Conservation (phyloP, 2,329 filamentous ascomycete genomes). For the Botryotinia globosa region DNA sequence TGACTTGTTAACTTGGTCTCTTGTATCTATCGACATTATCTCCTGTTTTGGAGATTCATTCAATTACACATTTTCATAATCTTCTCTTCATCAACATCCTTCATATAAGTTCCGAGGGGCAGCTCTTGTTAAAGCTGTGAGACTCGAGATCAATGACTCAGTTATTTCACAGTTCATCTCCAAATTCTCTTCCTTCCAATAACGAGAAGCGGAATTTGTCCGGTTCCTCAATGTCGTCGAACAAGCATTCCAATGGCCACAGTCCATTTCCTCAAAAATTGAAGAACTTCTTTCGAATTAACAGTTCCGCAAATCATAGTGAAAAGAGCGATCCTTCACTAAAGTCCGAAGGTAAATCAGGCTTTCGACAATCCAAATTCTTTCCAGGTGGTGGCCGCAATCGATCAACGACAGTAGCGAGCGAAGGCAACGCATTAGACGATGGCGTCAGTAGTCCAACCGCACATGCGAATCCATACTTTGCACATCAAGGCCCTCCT, state of each 20-base stretch:
- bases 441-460: slow-evolving; percentile 89
- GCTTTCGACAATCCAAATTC: slow-evolving; percentile 82
- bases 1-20: not conserved
- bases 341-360: slow-evolving; percentile 42
- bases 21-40: not conserved
- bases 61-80: not conserved
- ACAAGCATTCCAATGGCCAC: slow-evolving; percentile 52
- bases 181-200: slow-evolving; percentile 27
- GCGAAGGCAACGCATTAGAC: slow-evolving; percentile 87
- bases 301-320: slow-evolving; percentile 43
- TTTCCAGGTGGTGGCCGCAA: slow-evolving; percentile 84
- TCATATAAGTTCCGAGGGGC: slow-evolving; percentile 27
- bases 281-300: slow-evolving; percentile 71
- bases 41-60: not conserved
- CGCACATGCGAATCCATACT: slow-evolving; percentile 94
- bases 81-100: not conserved
- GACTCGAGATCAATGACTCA: slow-evolving; percentile 33
- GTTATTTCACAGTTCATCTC: slow-evolving; percentile 34
- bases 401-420: slow-evolving; percentile 85
- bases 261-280: slow-evolving; percentile 65
- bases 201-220: slow-evolving; percentile 39
- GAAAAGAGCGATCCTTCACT: slow-evolving; percentile 41
- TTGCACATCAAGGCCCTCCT: slow-evolving; percentile 91
- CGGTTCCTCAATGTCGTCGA: slow-evolving; percentile 41
- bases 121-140: slow-evolving; percentile 35